Percentiles rank a stretch among this genome's conserved stretches.
phyloP scores from a whole-genome alignment of 176 grass and related monocot genomes.

The Bolboschoenus planiculmis region DNA sequence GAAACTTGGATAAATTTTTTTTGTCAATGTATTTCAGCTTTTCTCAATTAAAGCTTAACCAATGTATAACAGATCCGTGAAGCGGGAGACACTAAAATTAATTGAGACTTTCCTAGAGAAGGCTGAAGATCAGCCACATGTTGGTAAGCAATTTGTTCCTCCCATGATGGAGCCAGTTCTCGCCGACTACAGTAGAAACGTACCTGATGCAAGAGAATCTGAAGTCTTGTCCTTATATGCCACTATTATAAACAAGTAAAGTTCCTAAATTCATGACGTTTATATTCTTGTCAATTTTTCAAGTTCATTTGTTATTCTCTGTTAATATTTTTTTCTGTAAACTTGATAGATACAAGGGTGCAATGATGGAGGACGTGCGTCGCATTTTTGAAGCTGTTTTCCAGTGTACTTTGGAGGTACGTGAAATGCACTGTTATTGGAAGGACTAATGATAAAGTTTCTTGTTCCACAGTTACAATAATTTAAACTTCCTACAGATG shows the following conservation, averaged over 20 bases:
- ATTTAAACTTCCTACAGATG: slow-evolving; percentile 49
- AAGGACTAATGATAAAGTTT: neutral
- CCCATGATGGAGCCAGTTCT: slow-evolving; percentile 99
- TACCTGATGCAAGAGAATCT: slow-evolving; percentile 98
- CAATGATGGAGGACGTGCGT: slow-evolving; percentile 90
- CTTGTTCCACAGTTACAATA: neutral
- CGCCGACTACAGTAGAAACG: slow-evolving; percentile 94
- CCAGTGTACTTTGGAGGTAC: slow-evolving; percentile 94
- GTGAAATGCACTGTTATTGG: slow-evolving; percentile 13
- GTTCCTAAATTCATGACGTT: neutral
- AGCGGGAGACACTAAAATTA: slow-evolving; percentile 94
- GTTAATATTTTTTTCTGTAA: slow-evolving; percentile 13
- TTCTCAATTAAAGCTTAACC: slow-evolving; percentile 21
- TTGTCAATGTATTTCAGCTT: neutral
- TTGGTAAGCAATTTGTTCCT: slow-evolving; percentile 96
- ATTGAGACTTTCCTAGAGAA: slow-evolving; percentile 99
- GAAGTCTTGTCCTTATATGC: slow-evolving; percentile 94
- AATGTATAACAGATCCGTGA: slow-evolving; percentile 70
- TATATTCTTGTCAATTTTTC: neutral
- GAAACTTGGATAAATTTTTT: neutral
- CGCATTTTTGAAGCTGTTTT: slow-evolving; percentile 97
- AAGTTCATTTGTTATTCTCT: slow-evolving; percentile 9
- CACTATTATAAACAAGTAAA: slow-evolving; percentile 99
- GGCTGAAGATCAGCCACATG: slow-evolving; percentile 92
- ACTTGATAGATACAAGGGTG: slow-evolving; percentile 65